A percentile compares a stretch with the other conserved stretches of the same genome.
phyloP scores from a whole-genome alignment of 164 flowering plant species.

The Dillenia turbinata region DNA sequence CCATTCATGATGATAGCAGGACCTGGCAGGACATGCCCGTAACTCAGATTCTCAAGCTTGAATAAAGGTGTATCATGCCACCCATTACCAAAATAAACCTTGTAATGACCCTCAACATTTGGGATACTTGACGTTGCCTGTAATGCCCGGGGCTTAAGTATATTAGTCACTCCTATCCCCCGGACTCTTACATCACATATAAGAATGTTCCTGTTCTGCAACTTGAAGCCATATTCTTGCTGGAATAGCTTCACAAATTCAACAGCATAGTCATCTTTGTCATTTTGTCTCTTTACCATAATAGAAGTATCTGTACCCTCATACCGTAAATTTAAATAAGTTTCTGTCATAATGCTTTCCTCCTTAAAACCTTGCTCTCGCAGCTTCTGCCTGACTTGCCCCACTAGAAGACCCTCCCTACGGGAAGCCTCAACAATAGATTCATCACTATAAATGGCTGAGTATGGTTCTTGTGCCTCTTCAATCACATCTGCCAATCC shows the following conservation, averaged over 20 bases:
- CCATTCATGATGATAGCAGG: constrained; percentile 97
- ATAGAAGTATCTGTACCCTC: constrained; percentile 99
- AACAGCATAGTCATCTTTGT: constrained; percentile 53
- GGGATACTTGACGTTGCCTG: constrained; percentile 38
- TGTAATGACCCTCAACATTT: constrained; percentile 49
- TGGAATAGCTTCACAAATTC: constrained; percentile 80
- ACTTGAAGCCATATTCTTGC: constrained; percentile 89
- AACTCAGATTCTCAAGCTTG: constrained; percentile 80
- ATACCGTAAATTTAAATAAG: constrained; percentile 79
- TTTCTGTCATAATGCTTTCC: constrained; percentile 55
- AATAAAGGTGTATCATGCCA: constrained; percentile 75
- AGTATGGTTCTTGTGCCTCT: constrained; percentile 91
- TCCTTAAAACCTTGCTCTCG: constrained; percentile 69
- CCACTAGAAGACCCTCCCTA: constrained; percentile 50
- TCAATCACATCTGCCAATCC: constrained; percentile 97
- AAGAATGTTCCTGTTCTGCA: constrained; percentile 72
- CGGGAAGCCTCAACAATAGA: constrained; percentile 58
- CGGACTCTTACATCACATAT: constrained; percentile 93
- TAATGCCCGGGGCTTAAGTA: constrained; percentile 59
- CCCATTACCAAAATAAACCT: constrained; percentile 66
- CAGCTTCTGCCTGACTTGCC: constrained; percentile 65
- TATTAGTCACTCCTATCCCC: constrained; percentile 84
- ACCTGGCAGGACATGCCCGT: constrained; percentile 61
- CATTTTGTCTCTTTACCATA: constrained; percentile 62
- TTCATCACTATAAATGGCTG: constrained; percentile 69